A percentile compares a stretch with the other conserved stretches of the same genome.
Evolutionary conservation across 805 yeast genomes (phyloP).

Genomic region (Spathaspora gorwiae): DNA sequence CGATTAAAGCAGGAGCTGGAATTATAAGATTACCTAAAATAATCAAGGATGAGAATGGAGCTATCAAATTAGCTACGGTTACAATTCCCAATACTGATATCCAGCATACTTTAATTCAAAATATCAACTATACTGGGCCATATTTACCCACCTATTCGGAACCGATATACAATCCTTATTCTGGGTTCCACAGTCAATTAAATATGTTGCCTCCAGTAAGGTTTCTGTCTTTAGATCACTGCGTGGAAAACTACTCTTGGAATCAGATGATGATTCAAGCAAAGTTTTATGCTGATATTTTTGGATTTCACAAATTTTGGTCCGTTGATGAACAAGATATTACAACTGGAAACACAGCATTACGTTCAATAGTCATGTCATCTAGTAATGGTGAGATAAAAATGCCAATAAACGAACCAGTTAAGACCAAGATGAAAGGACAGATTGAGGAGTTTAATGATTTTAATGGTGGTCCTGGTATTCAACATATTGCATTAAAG

Average conservation of each 20-base stretch:
- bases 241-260: conserved; percentile 79
- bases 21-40: conserved; percentile 22
- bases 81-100: conserved; percentile 51
- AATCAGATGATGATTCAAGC: conserved; percentile 57
- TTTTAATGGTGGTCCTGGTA: conserved; percentile 75
- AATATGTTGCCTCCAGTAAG: conserved; percentile 29
- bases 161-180: conserved; percentile 1
- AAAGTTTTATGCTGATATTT: conserved; percentile 51
- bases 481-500: conserved; percentile 74
- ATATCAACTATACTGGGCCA: conserved; percentile 32
- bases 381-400: conserved; percentile 59
- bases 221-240: conserved; percentile 59
- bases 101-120: conserved; percentile 63
- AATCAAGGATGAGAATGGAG: conserved; percentile 45
- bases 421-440: conserved; percentile 56
- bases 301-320: conserved; percentile 79
- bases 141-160: conserved; percentile 43
- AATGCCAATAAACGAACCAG: conserved; percentile 87
- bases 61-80: conserved; percentile 46
- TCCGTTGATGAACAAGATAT: conserved; percentile 77
- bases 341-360: conserved; percentile 64
- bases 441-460: conserved; percentile 82
- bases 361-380: conserved; percentile 74
- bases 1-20: conserved; percentile 51
- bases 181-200: conserved; percentile 1